Conservation (phyloP, 257 asterid species). For the Ilex asprella region DNA sequence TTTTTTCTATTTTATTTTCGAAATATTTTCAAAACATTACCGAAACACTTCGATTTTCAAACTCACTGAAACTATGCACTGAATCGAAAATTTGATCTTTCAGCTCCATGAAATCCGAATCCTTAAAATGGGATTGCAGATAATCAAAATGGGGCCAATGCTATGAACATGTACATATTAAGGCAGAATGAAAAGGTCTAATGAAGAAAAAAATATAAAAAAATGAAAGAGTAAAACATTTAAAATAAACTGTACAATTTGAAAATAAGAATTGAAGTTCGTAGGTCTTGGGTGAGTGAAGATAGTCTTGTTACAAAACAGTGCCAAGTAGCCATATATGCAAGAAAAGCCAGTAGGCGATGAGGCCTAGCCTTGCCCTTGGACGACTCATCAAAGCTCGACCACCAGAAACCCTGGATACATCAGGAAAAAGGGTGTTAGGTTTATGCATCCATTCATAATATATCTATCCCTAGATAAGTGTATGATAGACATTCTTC, state of each 20-base stretch:
- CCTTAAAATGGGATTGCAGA: constrained; percentile 57
- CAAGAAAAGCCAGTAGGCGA: constrained; percentile 70
- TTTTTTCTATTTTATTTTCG: no score
- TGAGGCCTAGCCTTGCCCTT: constrained; percentile 73
- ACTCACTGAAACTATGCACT: no score
- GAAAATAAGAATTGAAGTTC: constrained; percentile 10
- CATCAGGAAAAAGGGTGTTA: background rate
- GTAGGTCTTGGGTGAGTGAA: constrained; percentile 11
- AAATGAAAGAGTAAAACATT: constrained; percentile 1
- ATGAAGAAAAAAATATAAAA: constrained; percentile 6
- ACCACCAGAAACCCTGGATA: constrained; percentile 80
- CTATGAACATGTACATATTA: constrained; percentile 31
- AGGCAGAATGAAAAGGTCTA: constrained; percentile 7
- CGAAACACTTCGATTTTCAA: no score
- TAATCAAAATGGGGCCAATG: constrained; percentile 33
- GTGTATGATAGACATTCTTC: no score
- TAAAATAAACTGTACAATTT: constrained; percentile 27
- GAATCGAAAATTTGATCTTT: no score
- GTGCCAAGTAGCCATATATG: constrained; percentile 81
- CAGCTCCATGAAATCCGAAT: constrained; percentile 18
- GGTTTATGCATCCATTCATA: no score
- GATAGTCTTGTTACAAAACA: constrained; percentile 42
- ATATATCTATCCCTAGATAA: no score
- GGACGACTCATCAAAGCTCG: constrained; percentile 89
- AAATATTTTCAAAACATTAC: no score